These are phyloP conservation scores for Firmiana major DNA, from an alignment of 345 rosid species.

Conservation along the genomic window DNA sequence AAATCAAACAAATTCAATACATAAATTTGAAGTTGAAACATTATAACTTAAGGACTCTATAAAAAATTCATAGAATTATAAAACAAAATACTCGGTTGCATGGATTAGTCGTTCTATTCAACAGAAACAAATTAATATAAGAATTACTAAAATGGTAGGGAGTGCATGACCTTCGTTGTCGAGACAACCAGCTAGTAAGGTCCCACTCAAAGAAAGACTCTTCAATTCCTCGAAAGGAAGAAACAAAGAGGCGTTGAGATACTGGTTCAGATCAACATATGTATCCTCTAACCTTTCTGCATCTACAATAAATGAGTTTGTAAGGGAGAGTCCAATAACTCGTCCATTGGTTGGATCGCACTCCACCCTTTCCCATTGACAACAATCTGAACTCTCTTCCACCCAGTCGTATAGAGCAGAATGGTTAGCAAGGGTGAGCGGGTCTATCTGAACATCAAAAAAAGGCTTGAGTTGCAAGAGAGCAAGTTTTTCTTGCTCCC, in stretches of 20 bases:
- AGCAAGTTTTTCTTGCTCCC: constrained; percentile 5
- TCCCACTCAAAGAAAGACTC: background rate
- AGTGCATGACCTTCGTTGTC: background rate
- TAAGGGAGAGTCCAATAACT: background rate
- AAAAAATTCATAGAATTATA: too few species aligned
- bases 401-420: background rate
- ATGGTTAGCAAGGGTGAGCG: rapidly evolving
- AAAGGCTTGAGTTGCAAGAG: constrained; percentile 8
- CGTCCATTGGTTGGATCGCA: background rate
- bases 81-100: too few species aligned
- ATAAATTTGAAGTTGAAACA: too few species aligned
- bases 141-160: too few species aligned
- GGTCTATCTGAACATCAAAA: background rate
- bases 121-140: too few species aligned
- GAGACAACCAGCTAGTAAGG: background rate
- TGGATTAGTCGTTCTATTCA: too few species aligned
- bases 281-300: too few species aligned
- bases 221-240: constrained; percentile 6
- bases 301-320: too few species aligned
- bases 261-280: too few species aligned
- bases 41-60: too few species aligned
- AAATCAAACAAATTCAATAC: too few species aligned
- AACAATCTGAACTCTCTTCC: background rate
- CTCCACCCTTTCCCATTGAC: background rate
- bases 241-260: background rate